Evolutionary conservation across 371 early-diverging fungal genomes (phyloP), one percentile per base, ranked within the genome.

Genomic region (Mortierella sp.): DNA sequence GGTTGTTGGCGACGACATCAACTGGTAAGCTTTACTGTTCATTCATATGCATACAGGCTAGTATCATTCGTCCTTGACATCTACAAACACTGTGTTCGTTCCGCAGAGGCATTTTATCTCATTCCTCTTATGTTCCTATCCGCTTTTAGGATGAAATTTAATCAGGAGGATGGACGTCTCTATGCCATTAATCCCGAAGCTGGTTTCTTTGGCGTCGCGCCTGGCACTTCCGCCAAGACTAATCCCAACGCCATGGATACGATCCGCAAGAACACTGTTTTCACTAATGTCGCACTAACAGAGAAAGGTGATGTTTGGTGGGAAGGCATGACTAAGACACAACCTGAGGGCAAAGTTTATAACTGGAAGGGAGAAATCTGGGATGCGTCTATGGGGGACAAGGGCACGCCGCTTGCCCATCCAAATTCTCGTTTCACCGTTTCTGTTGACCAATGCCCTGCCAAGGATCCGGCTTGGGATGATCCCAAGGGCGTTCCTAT

Each of bases 171-270:
- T 52, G 75, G 78, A n/a, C 63, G 76, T n/a, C 50, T 82, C 26
- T 81, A 79, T 59, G 82, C 82, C n/a, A 82, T 82, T 50, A 82
- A 82, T 46, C 82, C 82, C 26, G 82, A 82, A 79, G 69, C 79
- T 51, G 82, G 82, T 49, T 82, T 82, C 80, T 82, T 82, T 67
- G 82, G 82, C n/a, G 82, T 82, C 23, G 82, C 82, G 2, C 82
- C 82, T 27, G 82, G 82, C 21, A 82, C 82, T 12, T 82, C 82
- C 2, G 70, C 43, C 47, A 72, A 81, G 42, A 79, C 82, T 23
- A 82, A 82, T 51, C 78, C 70, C 12, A 79, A 82, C 58, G 82
- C 82, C 17, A 76, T 82, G 73, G 60, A 52, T 19, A 75, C 82
- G n/a, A 70, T 81, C 32, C 49, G 63, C 26, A 63, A 63, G 37